Conservation (phyloP, 306 rosid species). For the Prunus padus region DNA sequence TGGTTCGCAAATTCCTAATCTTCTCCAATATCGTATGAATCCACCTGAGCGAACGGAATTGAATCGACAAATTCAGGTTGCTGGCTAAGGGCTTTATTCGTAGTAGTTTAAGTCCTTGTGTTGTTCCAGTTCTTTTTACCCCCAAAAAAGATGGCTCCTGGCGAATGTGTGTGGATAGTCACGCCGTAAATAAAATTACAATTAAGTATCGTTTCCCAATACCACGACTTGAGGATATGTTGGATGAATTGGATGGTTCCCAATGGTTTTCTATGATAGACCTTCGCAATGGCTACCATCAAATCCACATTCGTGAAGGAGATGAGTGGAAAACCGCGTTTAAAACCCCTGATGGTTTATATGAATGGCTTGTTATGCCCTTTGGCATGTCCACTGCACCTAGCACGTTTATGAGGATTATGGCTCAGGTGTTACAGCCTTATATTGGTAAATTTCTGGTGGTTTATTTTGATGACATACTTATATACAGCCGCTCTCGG, state of each 20-base stretch:
- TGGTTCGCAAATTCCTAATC: no score
- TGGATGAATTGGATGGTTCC: neutral
- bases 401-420: constrained; percentile 1
- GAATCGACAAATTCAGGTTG: no score
- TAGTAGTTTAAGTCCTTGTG: no score
- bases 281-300: neutral
- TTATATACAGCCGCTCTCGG: neutral
- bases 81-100: no score
- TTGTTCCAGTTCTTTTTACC: no score
- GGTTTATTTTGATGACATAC: neutral
- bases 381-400: constrained; percentile 6
- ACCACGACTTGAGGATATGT: neutral
- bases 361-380: constrained; percentile 12
- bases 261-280: neutral
- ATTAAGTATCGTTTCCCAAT: neutral
- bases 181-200: neutral
- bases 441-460: neutral
- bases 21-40: no score
- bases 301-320: neutral
- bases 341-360: neutral
- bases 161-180: neutral
- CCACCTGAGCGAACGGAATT: no score
- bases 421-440: neutral
- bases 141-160: no score
- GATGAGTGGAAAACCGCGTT: constrained; percentile 2